Conservation (phyloP, 2,329 filamentous ascomycete genomes). For the Aspergillus luchuensis region DNA sequence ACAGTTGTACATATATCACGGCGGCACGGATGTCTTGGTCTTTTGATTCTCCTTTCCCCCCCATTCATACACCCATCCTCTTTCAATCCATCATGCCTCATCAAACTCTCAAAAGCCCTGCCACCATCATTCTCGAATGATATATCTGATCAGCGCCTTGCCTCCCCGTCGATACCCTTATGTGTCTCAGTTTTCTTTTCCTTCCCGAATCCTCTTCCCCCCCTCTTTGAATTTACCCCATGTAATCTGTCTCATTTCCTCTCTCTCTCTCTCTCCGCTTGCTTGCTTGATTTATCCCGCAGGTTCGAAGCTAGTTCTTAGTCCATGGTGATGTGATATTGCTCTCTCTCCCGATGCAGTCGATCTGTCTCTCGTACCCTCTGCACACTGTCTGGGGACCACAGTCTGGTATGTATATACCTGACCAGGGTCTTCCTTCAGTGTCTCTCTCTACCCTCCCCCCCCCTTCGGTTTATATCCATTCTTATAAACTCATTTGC, state of each 20-base stretch:
- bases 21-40: conserved; percentile 13
- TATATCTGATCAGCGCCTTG: conserved; percentile 17
- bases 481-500: neutral
- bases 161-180: conserved; percentile 37
- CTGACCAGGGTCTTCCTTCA: neutral
- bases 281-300: conserved; percentile 30
- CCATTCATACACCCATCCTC: neutral
- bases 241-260: conserved; percentile 21
- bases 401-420: conserved; percentile 9
- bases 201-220: neutral
- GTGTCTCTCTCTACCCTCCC: too few species aligned
- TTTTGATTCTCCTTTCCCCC: conserved; percentile 1
- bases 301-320: conserved; percentile 38
- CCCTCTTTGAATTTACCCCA: conserved; percentile 2
- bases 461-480: too few species aligned
- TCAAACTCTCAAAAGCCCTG: conserved; percentile 15
- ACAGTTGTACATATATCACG: conserved; percentile 31
- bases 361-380: neutral
- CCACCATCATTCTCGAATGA: conserved; percentile 20
- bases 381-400: conserved; percentile 3
- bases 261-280: conserved; percentile 1
- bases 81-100: neutral
- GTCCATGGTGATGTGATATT: conserved; percentile 10
- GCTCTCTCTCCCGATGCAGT: conserved; percentile 1
- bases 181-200: conserved; percentile 17